phyloP scores from a whole-genome alignment of 148 eudicot genomes.

The Silene conica region DNA sequence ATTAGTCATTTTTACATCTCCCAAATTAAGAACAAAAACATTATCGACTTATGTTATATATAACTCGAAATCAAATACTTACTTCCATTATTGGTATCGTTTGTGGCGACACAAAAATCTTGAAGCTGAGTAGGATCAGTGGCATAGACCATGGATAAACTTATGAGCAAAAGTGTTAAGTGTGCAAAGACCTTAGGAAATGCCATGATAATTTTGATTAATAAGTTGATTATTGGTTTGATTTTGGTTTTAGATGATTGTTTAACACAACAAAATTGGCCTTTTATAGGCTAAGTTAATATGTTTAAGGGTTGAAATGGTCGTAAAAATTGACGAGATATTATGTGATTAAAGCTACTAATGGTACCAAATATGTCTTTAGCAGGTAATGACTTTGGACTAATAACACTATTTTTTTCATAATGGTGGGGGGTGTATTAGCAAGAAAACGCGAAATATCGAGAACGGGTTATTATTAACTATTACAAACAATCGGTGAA shows the following conservation, averaged over 20 bases:
- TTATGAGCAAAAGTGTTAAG: not conserved
- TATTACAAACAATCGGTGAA: no score
- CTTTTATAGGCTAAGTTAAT: not conserved
- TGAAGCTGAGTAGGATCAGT: conserved; percentile 19
- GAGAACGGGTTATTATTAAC: no score
- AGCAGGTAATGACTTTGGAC: not conserved
- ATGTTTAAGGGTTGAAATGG: not conserved
- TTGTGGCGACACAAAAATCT: conserved; percentile 20
- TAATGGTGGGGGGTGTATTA: no score
- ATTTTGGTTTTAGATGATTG: not conserved
- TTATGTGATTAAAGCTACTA: not conserved
- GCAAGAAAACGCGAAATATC: no score
- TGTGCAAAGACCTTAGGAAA: not conserved
- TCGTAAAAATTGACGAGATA: not conserved
- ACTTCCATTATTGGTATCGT: conserved; percentile 2
- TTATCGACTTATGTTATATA: no score
- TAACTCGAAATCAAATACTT: not conserved
- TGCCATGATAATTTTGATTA: not conserved
- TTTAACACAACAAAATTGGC: not conserved
- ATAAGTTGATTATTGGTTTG: not conserved
- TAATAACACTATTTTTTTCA: no score
- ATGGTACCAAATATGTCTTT: not conserved
- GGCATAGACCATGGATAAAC: not conserved
- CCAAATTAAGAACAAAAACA: no score
- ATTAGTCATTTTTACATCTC: no score